These are phyloP conservation scores for Spatholobus suberectus DNA, from an alignment of 306 rosid genomes.

Conservation along the genomic window DNA sequence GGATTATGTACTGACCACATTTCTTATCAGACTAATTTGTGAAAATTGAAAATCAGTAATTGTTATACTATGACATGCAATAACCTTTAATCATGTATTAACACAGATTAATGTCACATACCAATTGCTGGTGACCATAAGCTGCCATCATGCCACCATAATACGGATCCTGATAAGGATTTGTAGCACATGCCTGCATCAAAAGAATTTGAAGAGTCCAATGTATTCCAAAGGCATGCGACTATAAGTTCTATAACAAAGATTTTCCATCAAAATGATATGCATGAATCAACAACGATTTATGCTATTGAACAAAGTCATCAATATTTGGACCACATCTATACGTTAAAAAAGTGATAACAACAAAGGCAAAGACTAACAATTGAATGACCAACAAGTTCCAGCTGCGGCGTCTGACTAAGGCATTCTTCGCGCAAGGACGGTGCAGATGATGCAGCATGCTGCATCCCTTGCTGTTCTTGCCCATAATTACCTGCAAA, in stretches of 20 bases:
- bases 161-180: slow-evolving; percentile 88
- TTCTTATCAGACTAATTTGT: slow-evolving; percentile 6
- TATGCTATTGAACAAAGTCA: slow-evolving; percentile 11
- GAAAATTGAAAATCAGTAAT: slow-evolving; percentile 2
- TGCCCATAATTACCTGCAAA: slow-evolving; percentile 60
- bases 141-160: slow-evolving; percentile 90
- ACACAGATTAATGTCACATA: slow-evolving; percentile 47
- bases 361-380: slow-evolving; percentile 52
- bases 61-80: not conserved
- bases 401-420: slow-evolving; percentile 77
- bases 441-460: slow-evolving; percentile 58
- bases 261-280: slow-evolving; percentile 29
- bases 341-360: slow-evolving; percentile 8
- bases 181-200: slow-evolving; percentile 88
- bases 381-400: slow-evolving; percentile 94
- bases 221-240: slow-evolving; percentile 41
- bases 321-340: slow-evolving; percentile 29
- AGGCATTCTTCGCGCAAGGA: slow-evolving; percentile 59
- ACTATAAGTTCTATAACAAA: slow-evolving; percentile 31
- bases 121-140: slow-evolving; percentile 86
- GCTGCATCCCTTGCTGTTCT: slow-evolving; percentile 67
- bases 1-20: slow-evolving; percentile 9
- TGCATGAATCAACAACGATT: slow-evolving; percentile 26
- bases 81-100: slow-evolving; percentile 6
- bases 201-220: slow-evolving; percentile 48